A percentile compares a stretch with the other conserved stretches of the same genome.
These are phyloP conservation scores for Huiozyma naganishii DNA, from an alignment of 805 yeast species.

Conservation along the genomic window DNA sequence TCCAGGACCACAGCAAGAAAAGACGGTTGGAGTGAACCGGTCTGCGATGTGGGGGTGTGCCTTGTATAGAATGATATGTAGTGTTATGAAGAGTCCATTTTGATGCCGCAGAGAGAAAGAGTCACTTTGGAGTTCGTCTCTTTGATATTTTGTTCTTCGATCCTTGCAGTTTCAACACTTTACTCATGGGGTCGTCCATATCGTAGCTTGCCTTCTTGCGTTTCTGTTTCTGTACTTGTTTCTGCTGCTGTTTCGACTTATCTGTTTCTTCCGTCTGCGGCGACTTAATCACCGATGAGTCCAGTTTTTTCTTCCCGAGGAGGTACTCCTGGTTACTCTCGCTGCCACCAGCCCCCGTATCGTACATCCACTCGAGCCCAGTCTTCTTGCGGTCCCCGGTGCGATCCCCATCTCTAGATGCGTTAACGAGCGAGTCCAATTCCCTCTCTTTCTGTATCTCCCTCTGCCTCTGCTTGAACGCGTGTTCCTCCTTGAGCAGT, in stretches of 20 bases:
- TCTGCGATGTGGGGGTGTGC: not conserved
- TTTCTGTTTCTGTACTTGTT: not conserved
- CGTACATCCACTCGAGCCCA: constrained; percentile 83
- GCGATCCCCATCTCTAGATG: constrained; percentile 27
- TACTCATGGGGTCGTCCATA: constrained; percentile 23
- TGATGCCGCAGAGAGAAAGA: no score
- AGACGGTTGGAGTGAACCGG: not conserved
- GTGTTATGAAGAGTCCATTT: not conserved
- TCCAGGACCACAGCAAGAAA: constrained; percentile 1
- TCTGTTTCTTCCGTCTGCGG: not conserved
- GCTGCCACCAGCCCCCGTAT: constrained; percentile 11
- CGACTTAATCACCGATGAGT: constrained; percentile 5
- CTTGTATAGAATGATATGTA: not conserved
- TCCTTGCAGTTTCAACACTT: not conserved
- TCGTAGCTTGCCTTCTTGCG: constrained; percentile 9
- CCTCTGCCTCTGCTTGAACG: constrained; percentile 48
- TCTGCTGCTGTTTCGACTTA: constrained; percentile 1
- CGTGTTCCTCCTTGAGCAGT: constrained; percentile 56
- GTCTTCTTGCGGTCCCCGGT: constrained; percentile 22
- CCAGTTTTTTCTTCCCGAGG: constrained; percentile 15
- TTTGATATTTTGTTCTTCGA: not conserved
- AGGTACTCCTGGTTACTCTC: constrained; percentile 9
- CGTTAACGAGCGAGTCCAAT: constrained; percentile 44
- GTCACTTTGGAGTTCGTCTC: not conserved
- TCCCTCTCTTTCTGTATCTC: constrained; percentile 58